These are phyloP conservation scores for Rhodotorula toruloides DNA, from an alignment of 768 basidiomycete genomes.

Conservation along the genomic window DNA sequence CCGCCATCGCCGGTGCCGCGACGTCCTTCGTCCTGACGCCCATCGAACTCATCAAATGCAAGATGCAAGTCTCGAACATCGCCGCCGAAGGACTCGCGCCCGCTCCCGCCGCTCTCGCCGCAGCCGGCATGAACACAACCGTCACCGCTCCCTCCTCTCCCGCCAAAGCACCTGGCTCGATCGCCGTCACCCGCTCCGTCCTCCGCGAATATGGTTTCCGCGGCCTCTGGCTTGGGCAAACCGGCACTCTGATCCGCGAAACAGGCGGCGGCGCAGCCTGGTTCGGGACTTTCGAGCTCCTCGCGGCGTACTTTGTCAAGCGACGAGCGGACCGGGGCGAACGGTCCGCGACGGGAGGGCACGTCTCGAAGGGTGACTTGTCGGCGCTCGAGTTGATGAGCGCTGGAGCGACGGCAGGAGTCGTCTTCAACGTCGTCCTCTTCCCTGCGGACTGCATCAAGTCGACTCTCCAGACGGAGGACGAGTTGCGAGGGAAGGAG, in stretches of 20 bases:
- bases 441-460: constrained; percentile 96
- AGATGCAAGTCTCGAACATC: constrained; percentile 93
- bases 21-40: constrained; percentile 92
- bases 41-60: constrained; percentile 91
- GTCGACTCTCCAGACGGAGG: constrained; percentile 88
- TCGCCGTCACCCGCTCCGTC: constrained; percentile 61
- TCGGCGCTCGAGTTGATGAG: constrained; percentile 74
- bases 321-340: constrained; percentile 41
- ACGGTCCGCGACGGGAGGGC: constrained; percentile 10
- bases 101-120: background rate
- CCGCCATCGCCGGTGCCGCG: constrained; percentile 76
- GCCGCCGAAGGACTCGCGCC: constrained; percentile 18
- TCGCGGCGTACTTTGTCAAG: constrained; percentile 59
- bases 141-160: background rate
- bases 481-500: constrained; percentile 60
- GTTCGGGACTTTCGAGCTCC: constrained; percentile 82
- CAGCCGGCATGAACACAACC: background rate
- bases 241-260: constrained; percentile 85
- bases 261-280: constrained; percentile 85
- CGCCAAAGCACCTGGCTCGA: constrained; percentile 58
- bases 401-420: constrained; percentile 79
- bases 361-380: constrained; percentile 52
- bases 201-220: constrained; percentile 64
- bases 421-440: constrained; percentile 75
- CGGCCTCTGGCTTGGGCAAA: constrained; percentile 96